phyloP scores from a whole-genome alignment of 208 protist species.

The Acanthamoeba quina region DNA sequence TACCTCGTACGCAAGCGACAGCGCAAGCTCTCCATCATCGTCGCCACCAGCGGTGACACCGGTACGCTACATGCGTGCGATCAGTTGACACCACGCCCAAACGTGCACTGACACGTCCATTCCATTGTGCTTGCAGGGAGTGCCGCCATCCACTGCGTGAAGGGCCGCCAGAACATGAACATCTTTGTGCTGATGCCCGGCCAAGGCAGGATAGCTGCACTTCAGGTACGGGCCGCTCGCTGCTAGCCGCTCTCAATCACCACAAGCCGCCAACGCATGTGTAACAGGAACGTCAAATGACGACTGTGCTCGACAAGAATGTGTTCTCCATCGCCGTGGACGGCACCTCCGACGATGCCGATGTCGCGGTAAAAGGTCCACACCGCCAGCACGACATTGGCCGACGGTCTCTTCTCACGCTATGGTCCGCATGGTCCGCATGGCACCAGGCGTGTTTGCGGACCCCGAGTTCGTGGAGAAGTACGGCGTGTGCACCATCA shows the following conservation, averaged over 20 bases:
- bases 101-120: neutral
- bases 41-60: slow-evolving; percentile 76
- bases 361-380: slow-evolving; percentile 69
- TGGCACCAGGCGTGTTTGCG: slow-evolving; percentile 90
- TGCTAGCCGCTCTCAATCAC: neutral
- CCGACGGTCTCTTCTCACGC: neutral
- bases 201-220: slow-evolving; percentile 36
- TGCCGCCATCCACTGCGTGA: slow-evolving; percentile 81
- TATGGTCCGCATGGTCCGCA: slow-evolving; percentile 78
- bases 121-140: slow-evolving; percentile 76
- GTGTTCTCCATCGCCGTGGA: slow-evolving; percentile 85
- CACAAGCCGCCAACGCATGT: neutral
- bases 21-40: slow-evolving; percentile 71
- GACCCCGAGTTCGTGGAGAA: slow-evolving; percentile 90
- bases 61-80: neutral
- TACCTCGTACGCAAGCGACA: slow-evolving; percentile 79
- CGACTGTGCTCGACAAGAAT: slow-evolving; percentile 87
- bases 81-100: neutral
- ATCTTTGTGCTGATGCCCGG: slow-evolving; percentile 77
- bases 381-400: neutral
- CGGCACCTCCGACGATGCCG: slow-evolving; percentile 86
- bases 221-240: slow-evolving; percentile 63
- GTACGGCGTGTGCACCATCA: slow-evolving; percentile 94
- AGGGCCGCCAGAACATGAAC: slow-evolving; percentile 29
- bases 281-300: slow-evolving; percentile 85